A percentile compares a stretch with the other conserved stretches of the same genome.
phyloP scores from a whole-genome alignment of 2,329 filamentous ascomycete genomes.

The Fusarium pseudocircinatum region DNA sequence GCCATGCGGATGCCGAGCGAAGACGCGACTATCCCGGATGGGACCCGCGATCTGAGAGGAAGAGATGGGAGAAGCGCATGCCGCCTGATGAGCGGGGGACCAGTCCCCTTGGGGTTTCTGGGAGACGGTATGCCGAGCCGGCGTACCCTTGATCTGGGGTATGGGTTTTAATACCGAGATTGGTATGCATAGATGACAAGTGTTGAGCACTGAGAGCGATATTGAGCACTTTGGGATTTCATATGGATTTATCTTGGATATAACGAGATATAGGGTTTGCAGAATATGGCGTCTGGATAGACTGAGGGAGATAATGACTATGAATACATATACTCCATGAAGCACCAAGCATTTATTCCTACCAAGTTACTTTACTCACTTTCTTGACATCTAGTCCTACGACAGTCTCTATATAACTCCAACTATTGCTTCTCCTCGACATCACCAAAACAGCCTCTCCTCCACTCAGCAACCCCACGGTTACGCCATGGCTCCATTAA shows the following conservation, averaged over 20 bases:
- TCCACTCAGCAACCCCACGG: conserved; percentile 24
- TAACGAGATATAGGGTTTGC: conserved; percentile 8
- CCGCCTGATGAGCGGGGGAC: conserved; percentile 45
- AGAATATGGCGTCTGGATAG: conserved; percentile 23
- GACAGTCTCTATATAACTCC: background rate
- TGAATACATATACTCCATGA: conserved; percentile 15
- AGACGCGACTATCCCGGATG: conserved; percentile 49
- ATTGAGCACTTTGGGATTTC: conserved; percentile 1
- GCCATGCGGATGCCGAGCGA: conserved; percentile 60
- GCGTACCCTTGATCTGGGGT: conserved; percentile 41
- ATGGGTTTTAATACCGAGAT: background rate
- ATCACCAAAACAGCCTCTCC: background rate
- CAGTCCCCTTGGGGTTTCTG: conserved; percentile 49
- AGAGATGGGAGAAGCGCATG: conserved; percentile 49
- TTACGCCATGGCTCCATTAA: conserved; percentile 21
- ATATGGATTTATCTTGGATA: background rate
- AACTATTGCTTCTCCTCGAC: background rate
- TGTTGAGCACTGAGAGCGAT: background rate
- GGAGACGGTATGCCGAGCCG: conserved; percentile 53
- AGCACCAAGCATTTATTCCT: background rate
- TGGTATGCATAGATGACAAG: background rate
- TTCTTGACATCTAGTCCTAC: too few relatives aligned
- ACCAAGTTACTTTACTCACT: background rate
- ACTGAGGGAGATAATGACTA: conserved; percentile 19
- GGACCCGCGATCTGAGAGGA: conserved; percentile 49